A percentile compares a stretch with the other conserved stretches of the same genome.
Evolutionary conservation across 495 filamentous ascomycete species (phyloP).

Genomic region (Talaromyces nanjingensis): DNA sequence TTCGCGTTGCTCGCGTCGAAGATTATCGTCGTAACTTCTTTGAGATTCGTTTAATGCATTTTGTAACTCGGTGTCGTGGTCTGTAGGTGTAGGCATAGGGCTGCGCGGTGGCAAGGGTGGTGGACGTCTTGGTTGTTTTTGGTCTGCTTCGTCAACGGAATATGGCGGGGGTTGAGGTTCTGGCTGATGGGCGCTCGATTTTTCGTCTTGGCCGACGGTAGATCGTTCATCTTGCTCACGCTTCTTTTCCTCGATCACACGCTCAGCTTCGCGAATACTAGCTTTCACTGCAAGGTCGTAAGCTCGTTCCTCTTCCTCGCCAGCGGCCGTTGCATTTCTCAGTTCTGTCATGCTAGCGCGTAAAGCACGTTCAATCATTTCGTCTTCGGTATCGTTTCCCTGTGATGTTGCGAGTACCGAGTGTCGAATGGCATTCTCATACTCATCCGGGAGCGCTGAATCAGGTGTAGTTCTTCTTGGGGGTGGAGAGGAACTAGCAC

Average conservation of each 20-base stretch:
- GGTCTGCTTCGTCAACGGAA: not conserved
- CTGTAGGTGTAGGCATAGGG: constrained; percentile 16
- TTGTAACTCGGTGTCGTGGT: constrained; percentile 41
- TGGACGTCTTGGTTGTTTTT: constrained; percentile 13
- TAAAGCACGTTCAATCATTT: constrained; percentile 60
- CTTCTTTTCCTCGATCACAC: constrained; percentile 16
- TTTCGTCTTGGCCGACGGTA: not conserved
- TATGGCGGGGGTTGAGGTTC: not conserved
- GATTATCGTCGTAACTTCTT: constrained; percentile 22
- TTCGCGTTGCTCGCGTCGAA: constrained; percentile 32
- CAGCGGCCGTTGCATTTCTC: constrained; percentile 25
- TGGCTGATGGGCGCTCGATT: not conserved
- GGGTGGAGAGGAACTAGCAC: constrained; percentile 2
- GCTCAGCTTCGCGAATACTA: constrained; percentile 25
- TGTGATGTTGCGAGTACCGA: constrained; percentile 63
- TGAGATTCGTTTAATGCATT: constrained; percentile 41
- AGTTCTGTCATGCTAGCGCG: constrained; percentile 59
- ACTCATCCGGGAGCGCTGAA: constrained; percentile 31
- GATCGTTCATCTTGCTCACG: not conserved
- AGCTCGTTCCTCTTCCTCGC: constrained; percentile 19
- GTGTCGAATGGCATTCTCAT: constrained; percentile 60
- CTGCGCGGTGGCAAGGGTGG: constrained; percentile 13
- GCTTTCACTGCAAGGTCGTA: constrained; percentile 22
- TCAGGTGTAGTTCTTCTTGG: not conserved
- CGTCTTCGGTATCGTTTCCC: constrained; percentile 61